Evolutionary conservation across 306 rosid genomes (phyloP).

Genomic region (Ormosia semicastrata): DNA sequence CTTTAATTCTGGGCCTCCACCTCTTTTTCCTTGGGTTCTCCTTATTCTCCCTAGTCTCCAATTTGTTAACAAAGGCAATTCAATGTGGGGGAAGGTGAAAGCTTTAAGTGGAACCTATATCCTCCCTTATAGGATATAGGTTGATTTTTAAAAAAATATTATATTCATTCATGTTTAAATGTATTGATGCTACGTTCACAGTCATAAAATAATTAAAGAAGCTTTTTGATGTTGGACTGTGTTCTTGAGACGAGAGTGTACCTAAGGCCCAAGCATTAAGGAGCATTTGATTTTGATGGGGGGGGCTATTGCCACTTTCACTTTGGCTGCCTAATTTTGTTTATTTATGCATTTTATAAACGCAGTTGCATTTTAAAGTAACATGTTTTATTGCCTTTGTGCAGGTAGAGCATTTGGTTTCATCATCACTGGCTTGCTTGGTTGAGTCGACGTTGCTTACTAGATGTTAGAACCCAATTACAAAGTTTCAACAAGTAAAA

Average conservation of each 20-base stretch:
- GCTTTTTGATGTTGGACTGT: constrained; percentile 29
- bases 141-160: neutral
- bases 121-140: neutral
- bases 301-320: neutral
- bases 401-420: constrained; percentile 74
- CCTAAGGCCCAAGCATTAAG: constrained; percentile 33
- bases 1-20: neutral
- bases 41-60: neutral
- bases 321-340: constrained; percentile 24
- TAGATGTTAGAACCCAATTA: constrained; percentile 39
- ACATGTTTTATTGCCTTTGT: constrained; percentile 24
- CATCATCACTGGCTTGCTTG: constrained; percentile 64
- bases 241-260: constrained; percentile 31
- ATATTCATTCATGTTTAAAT: neutral
- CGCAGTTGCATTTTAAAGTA: neutral
- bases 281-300: constrained; percentile 33
- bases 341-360: neutral
- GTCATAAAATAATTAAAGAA: constrained; percentile 6
- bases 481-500: constrained; percentile 72
- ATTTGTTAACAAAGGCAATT: neutral
- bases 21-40: neutral
- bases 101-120: neutral
- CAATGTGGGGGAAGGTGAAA: neutral
- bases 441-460: constrained; percentile 32
- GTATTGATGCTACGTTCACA: neutral